Percentiles rank a stretch among this genome's conserved stretches.
Evolutionary conservation across 345 rosid genomes (phyloP).

Genomic region (Citrus australasica): DNA sequence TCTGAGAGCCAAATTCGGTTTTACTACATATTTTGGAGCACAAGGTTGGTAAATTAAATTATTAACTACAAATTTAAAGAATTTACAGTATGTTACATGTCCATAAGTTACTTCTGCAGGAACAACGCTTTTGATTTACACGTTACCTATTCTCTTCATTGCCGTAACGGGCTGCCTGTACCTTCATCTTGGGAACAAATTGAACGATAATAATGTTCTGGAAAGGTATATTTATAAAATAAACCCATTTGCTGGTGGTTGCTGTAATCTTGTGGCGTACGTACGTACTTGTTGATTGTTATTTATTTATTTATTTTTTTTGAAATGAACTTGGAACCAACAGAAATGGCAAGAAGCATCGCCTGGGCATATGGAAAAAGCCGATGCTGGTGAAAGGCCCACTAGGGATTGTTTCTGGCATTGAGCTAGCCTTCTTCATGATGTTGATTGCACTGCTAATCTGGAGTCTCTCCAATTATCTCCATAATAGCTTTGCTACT

Average conservation of each 20-base stretch:
- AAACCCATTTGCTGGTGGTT: background rate
- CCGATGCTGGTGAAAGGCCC: slow-evolving; percentile 83
- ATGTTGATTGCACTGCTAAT: slow-evolving; percentile 68
- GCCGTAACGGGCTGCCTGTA: slow-evolving; percentile 54
- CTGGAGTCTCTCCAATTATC: slow-evolving; percentile 53
- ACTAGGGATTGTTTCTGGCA: slow-evolving; percentile 67
- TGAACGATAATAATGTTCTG: background rate
- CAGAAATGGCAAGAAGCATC: slow-evolving; percentile 16
- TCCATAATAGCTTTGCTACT: slow-evolving; percentile 35
- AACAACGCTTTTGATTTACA: slow-evolving; percentile 37
- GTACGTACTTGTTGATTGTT: background rate
- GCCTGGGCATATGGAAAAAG: slow-evolving; percentile 28
- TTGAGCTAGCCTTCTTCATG: slow-evolving; percentile 53
- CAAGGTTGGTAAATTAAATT: slow-evolving; percentile 37
- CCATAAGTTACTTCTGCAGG: slow-evolving; percentile 30
- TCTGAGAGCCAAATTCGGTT: slow-evolving; percentile 29
- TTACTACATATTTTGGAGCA: slow-evolving; percentile 50
- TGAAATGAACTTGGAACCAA: background rate
- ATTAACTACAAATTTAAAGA: background rate
- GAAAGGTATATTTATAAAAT: slow-evolving; percentile 18
- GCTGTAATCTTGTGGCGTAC: no score
- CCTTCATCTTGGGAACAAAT: slow-evolving; percentile 51
- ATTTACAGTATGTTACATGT: background rate
- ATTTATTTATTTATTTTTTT: background rate
- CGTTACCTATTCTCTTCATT: slow-evolving; percentile 57